A percentile compares a stretch with the other conserved stretches of the same genome.
phyloP scores from a whole-genome alignment of 164 flowering plant genomes.

The Aristolochia fimbriata region DNA sequence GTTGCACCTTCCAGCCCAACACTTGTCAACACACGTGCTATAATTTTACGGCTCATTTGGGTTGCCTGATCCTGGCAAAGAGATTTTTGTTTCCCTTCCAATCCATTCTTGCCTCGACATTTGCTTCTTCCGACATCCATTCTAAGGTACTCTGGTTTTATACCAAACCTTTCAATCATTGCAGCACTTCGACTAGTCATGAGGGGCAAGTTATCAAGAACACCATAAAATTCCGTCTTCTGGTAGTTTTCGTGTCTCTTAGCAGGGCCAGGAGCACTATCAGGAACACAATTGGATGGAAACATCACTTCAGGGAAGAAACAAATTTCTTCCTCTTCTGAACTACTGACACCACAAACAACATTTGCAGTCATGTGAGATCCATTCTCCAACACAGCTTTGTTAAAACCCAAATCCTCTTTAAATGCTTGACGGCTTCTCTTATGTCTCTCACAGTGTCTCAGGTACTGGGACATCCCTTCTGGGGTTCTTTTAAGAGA shows the following conservation, averaged over 20 bases:
- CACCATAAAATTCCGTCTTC: slow-evolving; percentile 56
- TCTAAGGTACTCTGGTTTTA: slow-evolving; percentile 59
- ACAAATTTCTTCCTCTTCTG: slow-evolving; percentile 35
- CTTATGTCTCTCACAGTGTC: slow-evolving; percentile 55
- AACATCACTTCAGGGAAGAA: slow-evolving; percentile 85
- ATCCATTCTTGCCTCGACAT: slow-evolving; percentile 41
- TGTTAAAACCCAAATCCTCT: slow-evolving; percentile 44
- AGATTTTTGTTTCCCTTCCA: slow-evolving; percentile 30
- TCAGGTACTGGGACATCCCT: slow-evolving; percentile 67
- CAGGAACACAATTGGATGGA: slow-evolving; percentile 76
- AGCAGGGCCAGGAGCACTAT: slow-evolving; percentile 47
- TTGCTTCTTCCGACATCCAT: slow-evolving; percentile 51
- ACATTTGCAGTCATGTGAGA: slow-evolving; percentile 29
- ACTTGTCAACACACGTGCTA: slow-evolving; percentile 42
- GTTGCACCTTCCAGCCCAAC: slow-evolving; percentile 76
- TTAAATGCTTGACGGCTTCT: slow-evolving; percentile 48
- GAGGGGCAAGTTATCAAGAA: slow-evolving; percentile 74
- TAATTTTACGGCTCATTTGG: slow-evolving; percentile 53
- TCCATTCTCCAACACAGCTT: slow-evolving; percentile 26
- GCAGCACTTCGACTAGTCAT: slow-evolving; percentile 56
- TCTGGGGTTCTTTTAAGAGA: slow-evolving; percentile 67
- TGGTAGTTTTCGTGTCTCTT: slow-evolving; percentile 24
- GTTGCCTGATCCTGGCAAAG: slow-evolving; percentile 73
- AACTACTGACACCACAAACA: slow-evolving; percentile 24
- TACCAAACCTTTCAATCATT: slow-evolving; percentile 91